A percentile compares a stretch with the other conserved stretches of the same genome.
These are phyloP conservation scores for Geotrichum australiense DNA, from an alignment of 1,139 yeast genomes.

Conservation along the genomic window DNA sequence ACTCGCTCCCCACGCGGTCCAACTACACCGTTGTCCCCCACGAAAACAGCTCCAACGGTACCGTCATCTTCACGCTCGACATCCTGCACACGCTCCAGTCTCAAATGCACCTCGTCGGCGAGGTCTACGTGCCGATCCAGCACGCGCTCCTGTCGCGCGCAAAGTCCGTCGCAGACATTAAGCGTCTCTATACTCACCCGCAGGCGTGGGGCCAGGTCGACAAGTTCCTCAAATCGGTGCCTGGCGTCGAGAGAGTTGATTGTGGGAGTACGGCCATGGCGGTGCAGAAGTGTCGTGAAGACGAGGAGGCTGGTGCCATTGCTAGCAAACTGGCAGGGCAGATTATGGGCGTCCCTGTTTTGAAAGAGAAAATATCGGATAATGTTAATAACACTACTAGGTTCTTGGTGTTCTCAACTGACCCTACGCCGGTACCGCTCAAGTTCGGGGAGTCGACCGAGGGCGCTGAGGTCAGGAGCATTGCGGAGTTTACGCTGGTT, in stretches of 20 bases:
- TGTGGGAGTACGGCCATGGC: constrained; percentile 78
- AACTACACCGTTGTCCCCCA: constrained; percentile 78
- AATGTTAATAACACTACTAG: constrained; percentile 71
- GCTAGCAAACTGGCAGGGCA: constrained; percentile 60
- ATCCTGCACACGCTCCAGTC: constrained; percentile 42
- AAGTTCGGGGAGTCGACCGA: not conserved
- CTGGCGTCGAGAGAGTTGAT: constrained; percentile 42
- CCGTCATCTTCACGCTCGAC: constrained; percentile 80
- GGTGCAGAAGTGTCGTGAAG: constrained; percentile 48
- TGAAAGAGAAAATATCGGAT: constrained; percentile 58
- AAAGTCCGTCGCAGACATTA: constrained; percentile 40
- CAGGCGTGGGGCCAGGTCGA: constrained; percentile 96
- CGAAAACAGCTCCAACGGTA: constrained; percentile 94
- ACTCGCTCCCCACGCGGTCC: not conserved
- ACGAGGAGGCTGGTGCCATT: constrained; percentile 41
- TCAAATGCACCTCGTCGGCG: constrained; percentile 48
- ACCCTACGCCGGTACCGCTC: not conserved
- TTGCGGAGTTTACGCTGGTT: constrained; percentile 59
- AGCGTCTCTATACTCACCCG: constrained; percentile 78
- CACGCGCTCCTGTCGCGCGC: constrained; percentile 60
- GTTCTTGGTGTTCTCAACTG: constrained; percentile 55
- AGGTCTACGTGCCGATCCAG: constrained; percentile 74
- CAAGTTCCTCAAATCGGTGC: constrained; percentile 40
- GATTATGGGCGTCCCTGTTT: constrained; percentile 53
- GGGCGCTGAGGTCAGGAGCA: constrained; percentile 36